Conservation (phyloP, 352 stramenopile species). For the Phytophthora tentaculata region DNA sequence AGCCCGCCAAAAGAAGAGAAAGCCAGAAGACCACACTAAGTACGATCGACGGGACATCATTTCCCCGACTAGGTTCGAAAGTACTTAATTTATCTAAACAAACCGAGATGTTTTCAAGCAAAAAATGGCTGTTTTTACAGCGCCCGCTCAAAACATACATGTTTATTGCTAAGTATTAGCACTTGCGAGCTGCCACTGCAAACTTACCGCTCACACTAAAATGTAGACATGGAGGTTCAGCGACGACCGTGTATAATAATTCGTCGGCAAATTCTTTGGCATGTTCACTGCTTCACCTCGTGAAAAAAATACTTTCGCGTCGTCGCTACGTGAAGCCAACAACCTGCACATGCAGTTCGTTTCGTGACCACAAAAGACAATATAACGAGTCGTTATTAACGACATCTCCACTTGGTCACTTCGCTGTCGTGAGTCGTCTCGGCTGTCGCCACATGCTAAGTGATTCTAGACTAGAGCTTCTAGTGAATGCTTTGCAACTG, state of each 20-base stretch:
- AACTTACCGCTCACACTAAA: no score
- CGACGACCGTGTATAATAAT: no score
- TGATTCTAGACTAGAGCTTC: no score
- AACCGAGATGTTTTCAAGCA: no score
- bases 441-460: no score
- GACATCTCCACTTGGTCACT: slow-evolving; percentile 1
- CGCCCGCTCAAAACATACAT: no score
- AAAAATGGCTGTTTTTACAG: no score
- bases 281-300: not conserved
- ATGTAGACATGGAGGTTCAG: no score
- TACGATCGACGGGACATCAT: slow-evolving; percentile 11
- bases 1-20: slow-evolving; percentile 16
- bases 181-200: no score
- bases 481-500: no score
- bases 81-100: no score
- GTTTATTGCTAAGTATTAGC: no score
- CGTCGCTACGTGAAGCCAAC: slow-evolving; percentile 2
- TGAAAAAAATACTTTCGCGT: slow-evolving; percentile 7
- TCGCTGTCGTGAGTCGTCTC: not conserved
- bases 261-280: not conserved
- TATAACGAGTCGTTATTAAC: not conserved
- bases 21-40: slow-evolving; percentile 31
- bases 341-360: not conserved
- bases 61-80: not conserved
- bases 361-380: not conserved